These are phyloP conservation scores for Curvularia sp. DNA, from an alignment of 2,329 filamentous ascomycete genomes.

Conservation along the genomic window DNA sequence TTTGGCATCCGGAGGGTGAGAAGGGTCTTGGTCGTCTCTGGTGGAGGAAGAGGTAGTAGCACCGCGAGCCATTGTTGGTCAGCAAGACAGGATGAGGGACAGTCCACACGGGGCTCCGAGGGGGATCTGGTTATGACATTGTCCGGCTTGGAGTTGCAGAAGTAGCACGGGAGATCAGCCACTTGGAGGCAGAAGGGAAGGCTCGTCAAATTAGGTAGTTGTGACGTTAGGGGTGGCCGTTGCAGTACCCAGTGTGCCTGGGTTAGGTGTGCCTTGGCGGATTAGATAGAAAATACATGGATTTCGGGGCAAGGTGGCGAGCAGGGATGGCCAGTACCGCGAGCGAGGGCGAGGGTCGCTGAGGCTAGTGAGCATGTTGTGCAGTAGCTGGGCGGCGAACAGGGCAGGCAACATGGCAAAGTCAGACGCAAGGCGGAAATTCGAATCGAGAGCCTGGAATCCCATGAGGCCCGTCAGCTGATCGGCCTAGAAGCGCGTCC, in stretches of 20 bases:
- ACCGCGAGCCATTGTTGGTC: slow-evolving; percentile 41
- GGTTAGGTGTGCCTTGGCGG: slow-evolving; percentile 6
- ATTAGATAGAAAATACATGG: slow-evolving; percentile 10
- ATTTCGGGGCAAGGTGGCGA: slow-evolving; percentile 15
- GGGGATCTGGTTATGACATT: slow-evolving; percentile 29
- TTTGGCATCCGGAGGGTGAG: slow-evolving; percentile 32
- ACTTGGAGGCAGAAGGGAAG: slow-evolving; percentile 10
- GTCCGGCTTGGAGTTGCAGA: slow-evolving; percentile 12
- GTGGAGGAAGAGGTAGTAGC: slow-evolving; percentile 27
- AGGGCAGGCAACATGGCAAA: slow-evolving; percentile 2
- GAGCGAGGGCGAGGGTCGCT: slow-evolving; percentile 3
- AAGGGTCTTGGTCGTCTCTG: slow-evolving; percentile 31
- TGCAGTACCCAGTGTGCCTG: slow-evolving; percentile 17
- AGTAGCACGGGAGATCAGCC: slow-evolving; percentile 17
- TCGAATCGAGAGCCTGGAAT: slow-evolving; percentile 16
- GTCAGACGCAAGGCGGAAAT: slow-evolving; percentile 7
- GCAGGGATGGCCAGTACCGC: slow-evolving; percentile 1
- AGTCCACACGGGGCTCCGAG: slow-evolving; percentile 30
- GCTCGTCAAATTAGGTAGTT: slow-evolving; percentile 14
- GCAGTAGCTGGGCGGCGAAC: slow-evolving; percentile 11
- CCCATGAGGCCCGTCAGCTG: slow-evolving; percentile 11
- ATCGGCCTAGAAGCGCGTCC: background rate
- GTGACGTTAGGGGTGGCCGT: slow-evolving; percentile 22
- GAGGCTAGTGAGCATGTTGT: slow-evolving; percentile 1
- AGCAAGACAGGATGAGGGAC: slow-evolving; percentile 13